phyloP scores from a whole-genome alignment of 306 rosid genomes.

The Styphnolobium japonicum region DNA sequence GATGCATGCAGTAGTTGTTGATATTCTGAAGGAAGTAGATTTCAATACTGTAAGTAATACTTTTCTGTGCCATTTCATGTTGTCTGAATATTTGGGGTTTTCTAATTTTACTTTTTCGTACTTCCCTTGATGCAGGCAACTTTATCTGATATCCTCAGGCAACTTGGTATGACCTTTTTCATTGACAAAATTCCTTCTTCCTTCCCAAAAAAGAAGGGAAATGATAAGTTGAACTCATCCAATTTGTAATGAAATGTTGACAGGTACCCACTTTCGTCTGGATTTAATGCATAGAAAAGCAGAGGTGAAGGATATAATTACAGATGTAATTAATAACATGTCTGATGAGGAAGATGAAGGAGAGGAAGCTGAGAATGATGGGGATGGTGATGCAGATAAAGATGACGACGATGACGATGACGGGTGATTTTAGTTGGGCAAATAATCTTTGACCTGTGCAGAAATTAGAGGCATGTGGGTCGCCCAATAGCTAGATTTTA shows the following conservation, averaged over 20 bases:
- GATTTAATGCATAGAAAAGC: constrained; percentile 98
- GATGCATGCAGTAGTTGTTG: constrained; percentile 83
- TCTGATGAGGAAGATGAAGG: constrained; percentile 87
- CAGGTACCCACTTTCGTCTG: constrained; percentile 83
- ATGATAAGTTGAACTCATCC: constrained; percentile 6
- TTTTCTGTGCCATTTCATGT: neutral
- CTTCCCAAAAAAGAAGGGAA: neutral
- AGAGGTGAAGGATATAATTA: constrained; percentile 92
- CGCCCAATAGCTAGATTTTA: constrained; percentile 32
- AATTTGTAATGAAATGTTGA: constrained; percentile 22
- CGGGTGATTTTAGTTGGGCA: constrained; percentile 29
- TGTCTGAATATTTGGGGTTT: constrained; percentile 3
- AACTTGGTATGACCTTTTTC: constrained; percentile 69
- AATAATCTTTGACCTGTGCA: constrained; percentile 32
- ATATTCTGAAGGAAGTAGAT: constrained; percentile 90
- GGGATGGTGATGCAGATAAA: constrained; percentile 48
- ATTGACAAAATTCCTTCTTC: neutral
- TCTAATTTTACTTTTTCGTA: neutral
- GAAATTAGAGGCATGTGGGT: constrained; percentile 34
- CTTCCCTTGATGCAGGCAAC: constrained; percentile 71
- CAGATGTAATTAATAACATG: constrained; percentile 96
- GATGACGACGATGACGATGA: constrained; percentile 40
- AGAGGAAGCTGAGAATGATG: constrained; percentile 63
- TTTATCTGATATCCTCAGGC: constrained; percentile 89
- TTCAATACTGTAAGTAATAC: constrained; percentile 78